Evolutionary conservation across 306 rosid species (phyloP).

Genomic region (Lathyrus oleraceus): DNA sequence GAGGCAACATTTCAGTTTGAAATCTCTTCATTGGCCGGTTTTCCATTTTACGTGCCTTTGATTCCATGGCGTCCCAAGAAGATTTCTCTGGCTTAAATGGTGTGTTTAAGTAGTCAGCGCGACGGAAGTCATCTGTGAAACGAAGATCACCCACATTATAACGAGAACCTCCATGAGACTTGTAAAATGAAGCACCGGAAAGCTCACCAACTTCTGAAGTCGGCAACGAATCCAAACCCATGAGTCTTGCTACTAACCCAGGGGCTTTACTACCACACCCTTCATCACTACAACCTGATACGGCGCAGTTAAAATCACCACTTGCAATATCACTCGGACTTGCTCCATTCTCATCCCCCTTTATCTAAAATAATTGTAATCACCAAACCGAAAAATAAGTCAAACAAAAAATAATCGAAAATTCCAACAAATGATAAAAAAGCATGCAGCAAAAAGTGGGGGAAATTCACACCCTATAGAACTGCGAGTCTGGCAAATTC

Average conservation of each 20-base stretch:
- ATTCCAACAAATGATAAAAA: background rate
- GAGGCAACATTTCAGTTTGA: slow-evolving; percentile 87
- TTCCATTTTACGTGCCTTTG: slow-evolving; percentile 48
- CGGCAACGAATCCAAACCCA: slow-evolving; percentile 92
- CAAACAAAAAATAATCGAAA: background rate
- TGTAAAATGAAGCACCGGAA: slow-evolving; percentile 41
- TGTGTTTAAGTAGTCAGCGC: slow-evolving; percentile 46
- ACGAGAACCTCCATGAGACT: slow-evolving; percentile 50
- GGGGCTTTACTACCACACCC: slow-evolving; percentile 71
- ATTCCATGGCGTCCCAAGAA: slow-evolving; percentile 52
- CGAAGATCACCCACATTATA: slow-evolving; percentile 42
- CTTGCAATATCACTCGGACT: slow-evolving; percentile 54
- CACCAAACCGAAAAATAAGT: slow-evolving; percentile 13
- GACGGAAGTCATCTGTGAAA: slow-evolving; percentile 43
- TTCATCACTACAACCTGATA: slow-evolving; percentile 65
- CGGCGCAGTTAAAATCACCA: slow-evolving; percentile 53
- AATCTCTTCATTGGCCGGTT: slow-evolving; percentile 63
- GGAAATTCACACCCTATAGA: slow-evolving; percentile 49
- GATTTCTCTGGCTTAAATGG: slow-evolving; percentile 53
- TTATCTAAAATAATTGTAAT: slow-evolving; percentile 49
- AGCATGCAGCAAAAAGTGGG: slow-evolving; percentile 9
- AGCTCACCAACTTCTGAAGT: slow-evolving; percentile 47
- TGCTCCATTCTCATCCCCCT: slow-evolving; percentile 58
- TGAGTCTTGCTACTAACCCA: slow-evolving; percentile 80
- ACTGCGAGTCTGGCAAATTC: slow-evolving; percentile 46